phyloP scores from a whole-genome alignment of 306 rosid species.

The Trifolium repens region DNA sequence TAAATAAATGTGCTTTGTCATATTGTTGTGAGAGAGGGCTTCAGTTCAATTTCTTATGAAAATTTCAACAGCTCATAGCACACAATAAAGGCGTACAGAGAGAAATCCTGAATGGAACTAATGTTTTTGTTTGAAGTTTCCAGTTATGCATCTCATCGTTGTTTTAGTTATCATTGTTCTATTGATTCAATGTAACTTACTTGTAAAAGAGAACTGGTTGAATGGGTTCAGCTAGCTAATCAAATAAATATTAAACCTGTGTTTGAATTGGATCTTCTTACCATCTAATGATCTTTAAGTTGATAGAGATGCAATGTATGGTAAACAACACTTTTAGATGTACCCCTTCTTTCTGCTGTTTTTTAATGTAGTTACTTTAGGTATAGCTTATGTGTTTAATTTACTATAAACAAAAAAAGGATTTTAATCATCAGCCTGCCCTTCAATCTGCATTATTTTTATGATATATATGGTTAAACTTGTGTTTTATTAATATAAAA shows the following conservation, averaged over 20 bases:
- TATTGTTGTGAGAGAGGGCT: neutral
- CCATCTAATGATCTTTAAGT: neutral
- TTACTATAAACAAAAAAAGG: conserved; percentile 3
- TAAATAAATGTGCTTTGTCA: conserved; percentile 4
- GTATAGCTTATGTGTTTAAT: neutral
- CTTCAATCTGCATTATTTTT: conserved; percentile 11
- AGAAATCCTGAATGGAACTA: neutral
- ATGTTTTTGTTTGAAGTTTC: conserved; percentile 9
- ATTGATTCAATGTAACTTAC: conserved; percentile 7
- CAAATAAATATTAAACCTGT: neutral
- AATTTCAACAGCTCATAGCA: neutral
- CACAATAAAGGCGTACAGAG: neutral
- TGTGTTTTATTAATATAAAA: conserved; percentile 13
- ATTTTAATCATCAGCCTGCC: conserved; percentile 9
- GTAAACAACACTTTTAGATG: neutral
- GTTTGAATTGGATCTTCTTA: neutral
- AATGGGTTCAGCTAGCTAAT: conserved; percentile 14
- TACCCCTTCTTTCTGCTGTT: neutral
- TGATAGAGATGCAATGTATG: neutral
- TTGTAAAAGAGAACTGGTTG: conserved; percentile 2
- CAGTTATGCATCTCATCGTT: neutral
- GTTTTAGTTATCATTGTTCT: conserved; percentile 16
- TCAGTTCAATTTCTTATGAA: conserved; percentile 25
- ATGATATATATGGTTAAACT: conserved; percentile 6
- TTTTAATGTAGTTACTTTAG: conserved; percentile 1